A percentile compares a stretch with the other conserved stretches of the same genome.
phyloP scores from a whole-genome alignment of 176 grass and related monocot genomes.

The Avena eriantha region DNA sequence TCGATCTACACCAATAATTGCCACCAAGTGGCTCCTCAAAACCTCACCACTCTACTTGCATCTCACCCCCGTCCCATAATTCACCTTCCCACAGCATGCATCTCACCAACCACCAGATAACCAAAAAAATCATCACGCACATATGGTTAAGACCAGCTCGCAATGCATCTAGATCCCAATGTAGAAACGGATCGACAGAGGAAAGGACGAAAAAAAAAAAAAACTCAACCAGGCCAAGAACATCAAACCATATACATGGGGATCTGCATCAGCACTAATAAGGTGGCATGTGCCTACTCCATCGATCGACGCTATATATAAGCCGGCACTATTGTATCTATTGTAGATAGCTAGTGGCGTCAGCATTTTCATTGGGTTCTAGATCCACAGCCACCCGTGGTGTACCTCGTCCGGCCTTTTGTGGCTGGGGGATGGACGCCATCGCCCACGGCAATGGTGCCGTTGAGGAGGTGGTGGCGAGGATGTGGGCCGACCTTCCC shows the following conservation, averaged over 20 bases:
- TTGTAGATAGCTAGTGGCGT: not conserved
- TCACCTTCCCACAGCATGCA: not conserved
- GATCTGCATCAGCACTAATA: not conserved
- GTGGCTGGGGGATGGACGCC: not conserved
- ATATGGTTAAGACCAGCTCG: constrained; percentile 1
- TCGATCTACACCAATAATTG: constrained; percentile 31
- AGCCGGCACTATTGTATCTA: not conserved
- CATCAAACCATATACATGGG: not conserved
- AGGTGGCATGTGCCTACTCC: not conserved
- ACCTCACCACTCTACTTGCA: not conserved
- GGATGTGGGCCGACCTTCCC: constrained; percentile 48
- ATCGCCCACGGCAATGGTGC: too few relatives aligned
- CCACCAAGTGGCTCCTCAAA: constrained; percentile 37
- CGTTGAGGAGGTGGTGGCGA: not conserved
- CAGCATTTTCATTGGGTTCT: not conserved
- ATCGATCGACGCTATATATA: constrained; percentile 49
- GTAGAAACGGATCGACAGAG: not conserved
- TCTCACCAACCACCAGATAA: constrained; percentile 15
- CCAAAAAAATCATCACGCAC: not conserved
- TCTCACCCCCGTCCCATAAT: not conserved
- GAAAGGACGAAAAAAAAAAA: too few relatives aligned
- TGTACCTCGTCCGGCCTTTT: not conserved
- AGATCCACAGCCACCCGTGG: constrained; percentile 14
- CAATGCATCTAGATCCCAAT: not conserved
- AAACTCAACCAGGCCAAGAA: not conserved